These are phyloP conservation scores for Eutrema salsugineum DNA, from an alignment of 441 rosid genomes.

Conservation along the genomic window DNA sequence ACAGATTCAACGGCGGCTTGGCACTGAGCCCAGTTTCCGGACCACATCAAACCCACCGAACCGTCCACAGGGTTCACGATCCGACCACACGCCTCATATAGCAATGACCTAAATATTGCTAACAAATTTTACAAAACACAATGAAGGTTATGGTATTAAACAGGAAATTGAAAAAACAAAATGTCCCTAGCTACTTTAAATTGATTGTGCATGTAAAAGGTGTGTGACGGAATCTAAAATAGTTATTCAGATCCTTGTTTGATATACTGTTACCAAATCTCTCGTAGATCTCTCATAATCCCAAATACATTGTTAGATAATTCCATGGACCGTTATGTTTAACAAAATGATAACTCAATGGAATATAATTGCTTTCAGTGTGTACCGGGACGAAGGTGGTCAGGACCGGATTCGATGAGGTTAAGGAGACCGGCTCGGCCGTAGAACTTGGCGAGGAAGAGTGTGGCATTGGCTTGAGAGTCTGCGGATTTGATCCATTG, in stretches of 20 bases:
- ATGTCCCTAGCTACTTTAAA: neutral
- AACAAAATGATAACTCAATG: neutral
- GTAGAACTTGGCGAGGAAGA: conserved; percentile 71
- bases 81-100: conserved; percentile 76
- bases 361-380: neutral
- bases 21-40: conserved; percentile 69
- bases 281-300: neutral
- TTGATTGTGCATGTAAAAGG: conserved; percentile 23
- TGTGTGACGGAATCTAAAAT: neutral
- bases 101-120: conserved; percentile 63
- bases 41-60: conserved; percentile 66
- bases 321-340: neutral
- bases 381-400: conserved; percentile 64
- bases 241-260: neutral
- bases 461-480: conserved; percentile 71
- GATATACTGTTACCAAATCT: neutral
- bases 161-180: neutral
- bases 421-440: conserved; percentile 78
- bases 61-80: conserved; percentile 74
- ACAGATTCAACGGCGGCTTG: conserved; percentile 68
- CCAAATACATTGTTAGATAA: neutral
- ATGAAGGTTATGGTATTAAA: neutral
- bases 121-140: conserved; percentile 11
- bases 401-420: conserved; percentile 68
- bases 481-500: conserved; percentile 70